These are phyloP conservation scores for Citrus australasica DNA, from an alignment of 345 rosid species.

Conservation along the genomic window DNA sequence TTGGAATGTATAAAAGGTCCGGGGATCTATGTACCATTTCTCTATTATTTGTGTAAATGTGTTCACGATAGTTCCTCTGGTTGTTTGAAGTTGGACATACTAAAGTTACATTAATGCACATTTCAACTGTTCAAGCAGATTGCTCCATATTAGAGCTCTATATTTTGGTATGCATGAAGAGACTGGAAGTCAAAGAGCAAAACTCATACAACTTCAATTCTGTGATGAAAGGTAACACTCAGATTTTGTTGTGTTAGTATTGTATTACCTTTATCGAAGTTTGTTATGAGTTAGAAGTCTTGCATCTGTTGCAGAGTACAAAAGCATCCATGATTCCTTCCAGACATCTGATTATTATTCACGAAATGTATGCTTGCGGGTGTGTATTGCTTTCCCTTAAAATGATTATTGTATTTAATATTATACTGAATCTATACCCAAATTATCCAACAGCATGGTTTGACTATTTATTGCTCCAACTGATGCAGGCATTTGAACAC, in stretches of 20 bases:
- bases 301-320: slow-evolving; percentile 63
- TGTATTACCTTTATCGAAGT: not conserved
- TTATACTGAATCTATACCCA: not conserved
- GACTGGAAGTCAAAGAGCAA: slow-evolving; percentile 86
- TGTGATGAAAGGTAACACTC: slow-evolving; percentile 72
- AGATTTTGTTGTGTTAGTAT: not conserved
- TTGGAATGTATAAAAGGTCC: slow-evolving; percentile 76
- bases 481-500: slow-evolving; percentile 82
- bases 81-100: no score
- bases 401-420: not conserved
- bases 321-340: slow-evolving; percentile 67
- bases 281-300: slow-evolving; percentile 1
- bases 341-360: slow-evolving; percentile 75
- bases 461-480: slow-evolving; percentile 10
- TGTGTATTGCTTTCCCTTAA: slow-evolving; percentile 27
- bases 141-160: slow-evolving; percentile 89
- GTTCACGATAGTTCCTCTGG: no score
- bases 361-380: slow-evolving; percentile 67
- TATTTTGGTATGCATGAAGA: slow-evolving; percentile 80
- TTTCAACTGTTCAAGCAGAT: slow-evolving; percentile 43
- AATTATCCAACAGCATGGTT: not conserved
- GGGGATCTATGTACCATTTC: not conserved
- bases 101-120: not conserved
- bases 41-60: not conserved
- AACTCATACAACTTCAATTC: slow-evolving; percentile 75